These are phyloP conservation scores for Artomyces pyxidatus DNA, from an alignment of 768 basidiomycete species.

Conservation along the genomic window DNA sequence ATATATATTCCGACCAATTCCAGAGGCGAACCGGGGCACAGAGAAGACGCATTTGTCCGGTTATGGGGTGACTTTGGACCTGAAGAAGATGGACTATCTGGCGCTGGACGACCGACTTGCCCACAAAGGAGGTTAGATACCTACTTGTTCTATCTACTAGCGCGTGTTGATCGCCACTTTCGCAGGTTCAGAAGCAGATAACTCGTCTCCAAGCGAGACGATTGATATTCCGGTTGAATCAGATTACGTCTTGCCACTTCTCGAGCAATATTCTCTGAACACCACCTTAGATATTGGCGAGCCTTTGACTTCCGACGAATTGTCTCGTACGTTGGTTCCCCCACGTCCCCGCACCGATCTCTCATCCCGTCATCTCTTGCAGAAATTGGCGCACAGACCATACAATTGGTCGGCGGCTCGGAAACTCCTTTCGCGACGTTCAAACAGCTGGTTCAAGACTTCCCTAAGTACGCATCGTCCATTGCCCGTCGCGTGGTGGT, in stretches of 20 bases:
- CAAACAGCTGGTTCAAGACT: conserved; percentile 71
- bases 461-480: conserved; percentile 76
- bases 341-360: conserved; percentile 39
- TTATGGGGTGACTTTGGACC: conserved; percentile 84
- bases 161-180: too few species aligned
- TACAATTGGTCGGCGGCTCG: conserved; percentile 67
- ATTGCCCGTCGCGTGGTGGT: conserved; percentile 62
- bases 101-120: conserved; percentile 78
- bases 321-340: neutral
- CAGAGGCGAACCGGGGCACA: conserved; percentile 26
- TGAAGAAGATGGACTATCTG: conserved; percentile 97
- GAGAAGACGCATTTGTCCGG: conserved; percentile 57
- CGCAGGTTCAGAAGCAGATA: conserved; percentile 3
- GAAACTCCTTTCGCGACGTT: conserved; percentile 45
- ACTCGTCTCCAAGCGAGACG: neutral
- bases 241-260: conserved; percentile 12
- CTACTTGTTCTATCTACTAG: neutral
- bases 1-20: conserved; percentile 70
- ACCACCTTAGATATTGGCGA: conserved; percentile 31
- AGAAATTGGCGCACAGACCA: conserved; percentile 67
- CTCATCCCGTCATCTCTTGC: conserved; percentile 6
- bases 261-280: conserved; percentile 25
- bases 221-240: conserved; percentile 4
- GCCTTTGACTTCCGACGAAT: conserved; percentile 44
- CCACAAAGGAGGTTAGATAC: conserved; percentile 18